Evolutionary conservation across 345 rosid genomes (phyloP).

Genomic region (Sisymbrium irio): DNA sequence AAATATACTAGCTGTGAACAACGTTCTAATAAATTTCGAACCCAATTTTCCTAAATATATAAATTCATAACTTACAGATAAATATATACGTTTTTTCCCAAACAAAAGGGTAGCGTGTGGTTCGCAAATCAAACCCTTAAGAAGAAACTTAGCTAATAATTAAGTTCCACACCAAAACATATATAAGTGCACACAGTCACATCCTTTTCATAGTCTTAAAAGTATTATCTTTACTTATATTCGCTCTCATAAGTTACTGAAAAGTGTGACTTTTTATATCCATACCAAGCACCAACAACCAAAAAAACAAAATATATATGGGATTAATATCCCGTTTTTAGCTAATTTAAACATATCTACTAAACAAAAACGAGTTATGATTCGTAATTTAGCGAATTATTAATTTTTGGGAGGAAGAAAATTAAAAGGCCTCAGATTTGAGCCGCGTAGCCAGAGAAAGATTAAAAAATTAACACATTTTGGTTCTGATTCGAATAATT

Average conservation of each 20-base stretch:
- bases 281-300: conserved; percentile 15
- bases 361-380: not conserved
- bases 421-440: no score
- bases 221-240: conserved; percentile 28
- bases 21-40: conserved; percentile 12
- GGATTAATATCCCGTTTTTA: not conserved
- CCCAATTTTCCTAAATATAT: not conserved
- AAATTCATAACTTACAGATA: not conserved
- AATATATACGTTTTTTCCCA: conserved; percentile 10
- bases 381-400: not conserved
- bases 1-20: conserved; percentile 30
- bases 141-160: conserved; percentile 30
- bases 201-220: conserved; percentile 28
- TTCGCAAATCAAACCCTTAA: conserved; percentile 29
- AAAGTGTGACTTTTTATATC: conserved; percentile 29
- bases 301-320: not conserved
- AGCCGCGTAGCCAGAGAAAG: not conserved
- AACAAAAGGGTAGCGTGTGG: conserved; percentile 35
- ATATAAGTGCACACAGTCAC: conserved; percentile 26
- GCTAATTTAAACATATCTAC: not conserved
- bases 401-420: not conserved
- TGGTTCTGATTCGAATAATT: no score
- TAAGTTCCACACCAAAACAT: conserved; percentile 4
- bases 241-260: conserved; percentile 29
- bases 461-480: no score